A percentile compares a stretch with the other conserved stretches of the same genome.
These are phyloP conservation scores for Pseudonitzschia delicatissima DNA, from an alignment of 108 stramenopile genomes.

Conservation along the genomic window DNA sequence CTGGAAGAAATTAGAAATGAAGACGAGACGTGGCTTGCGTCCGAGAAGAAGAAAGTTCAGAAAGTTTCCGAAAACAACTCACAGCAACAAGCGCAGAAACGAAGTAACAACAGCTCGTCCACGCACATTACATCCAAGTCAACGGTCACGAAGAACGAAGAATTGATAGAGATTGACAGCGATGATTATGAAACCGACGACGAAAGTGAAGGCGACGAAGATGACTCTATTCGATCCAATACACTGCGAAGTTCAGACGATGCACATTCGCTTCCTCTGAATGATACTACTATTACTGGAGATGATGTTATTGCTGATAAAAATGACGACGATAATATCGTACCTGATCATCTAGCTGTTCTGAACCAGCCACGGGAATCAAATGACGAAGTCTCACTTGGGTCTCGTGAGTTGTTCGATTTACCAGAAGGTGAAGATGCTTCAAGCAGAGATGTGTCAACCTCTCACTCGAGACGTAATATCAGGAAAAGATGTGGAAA, in stretches of 20 bases:
- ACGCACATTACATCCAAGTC: too few relatives aligned
- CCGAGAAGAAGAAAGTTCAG: constrained; percentile 2
- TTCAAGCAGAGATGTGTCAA: neutral
- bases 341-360: neutral
- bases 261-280: too few relatives aligned
- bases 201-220: neutral
- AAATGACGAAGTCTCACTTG: neutral
- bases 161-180: too few relatives aligned
- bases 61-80: neutral
- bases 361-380: neutral
- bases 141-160: too few relatives aligned
- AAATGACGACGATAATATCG: neutral
- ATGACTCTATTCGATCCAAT: too few relatives aligned
- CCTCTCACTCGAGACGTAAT: neutral
- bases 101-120: too few relatives aligned
- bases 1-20: constrained; percentile 11
- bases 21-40: constrained; percentile 16
- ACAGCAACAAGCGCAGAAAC: constrained; percentile 5
- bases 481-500: neutral
- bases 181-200: too few relatives aligned
- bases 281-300: too few relatives aligned
- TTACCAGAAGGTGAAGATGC: neutral
- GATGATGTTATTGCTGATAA: neutral
- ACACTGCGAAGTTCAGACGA: too few relatives aligned
- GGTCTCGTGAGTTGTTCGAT: neutral